Evolutionary conservation across 2,329 filamentous ascomycete species (phyloP).

Genomic region (Thyridium curvatum): DNA sequence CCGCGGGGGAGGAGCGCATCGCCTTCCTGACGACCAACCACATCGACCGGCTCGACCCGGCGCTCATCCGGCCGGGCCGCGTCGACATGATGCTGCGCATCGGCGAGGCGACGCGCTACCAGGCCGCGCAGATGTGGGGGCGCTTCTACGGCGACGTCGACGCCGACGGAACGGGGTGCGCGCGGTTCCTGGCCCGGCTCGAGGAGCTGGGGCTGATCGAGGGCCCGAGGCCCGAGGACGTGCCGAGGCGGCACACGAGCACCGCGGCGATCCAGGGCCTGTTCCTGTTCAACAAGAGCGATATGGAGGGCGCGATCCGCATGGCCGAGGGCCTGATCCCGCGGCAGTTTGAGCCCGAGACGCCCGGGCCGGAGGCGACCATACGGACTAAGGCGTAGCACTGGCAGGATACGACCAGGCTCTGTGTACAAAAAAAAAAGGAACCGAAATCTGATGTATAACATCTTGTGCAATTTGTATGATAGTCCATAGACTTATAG

Average conservation of each 20-base stretch:
- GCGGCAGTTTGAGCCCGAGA: constrained; percentile 44
- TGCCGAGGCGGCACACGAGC: constrained; percentile 56
- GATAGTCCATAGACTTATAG: too few species aligned
- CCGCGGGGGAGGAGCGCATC: constrained; percentile 88
- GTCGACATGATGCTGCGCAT: constrained; percentile 92
- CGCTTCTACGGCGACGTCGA: constrained; percentile 89
- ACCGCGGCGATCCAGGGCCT: constrained; percentile 90
- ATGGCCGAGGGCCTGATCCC: constrained; percentile 67
- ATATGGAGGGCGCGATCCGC: constrained; percentile 78
- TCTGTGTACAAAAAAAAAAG: too few species aligned
- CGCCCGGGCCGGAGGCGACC: constrained; percentile 25
- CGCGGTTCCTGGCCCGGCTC: constrained; percentile 65
- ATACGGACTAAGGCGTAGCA: too few species aligned
- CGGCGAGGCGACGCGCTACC: constrained; percentile 78
- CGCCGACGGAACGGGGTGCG: constrained; percentile 50
- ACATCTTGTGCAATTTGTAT: neutral
- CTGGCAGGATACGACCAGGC: too few species aligned
- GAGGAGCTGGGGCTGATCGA: constrained; percentile 63
- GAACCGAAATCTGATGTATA: too few species aligned
- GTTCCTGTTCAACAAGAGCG: constrained; percentile 91
- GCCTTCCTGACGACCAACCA: constrained; percentile 95
- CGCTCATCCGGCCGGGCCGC: constrained; percentile 81
- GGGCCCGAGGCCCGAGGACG: constrained; percentile 1
- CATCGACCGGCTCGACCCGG: constrained; percentile 81
- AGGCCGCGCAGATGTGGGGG: constrained; percentile 85